Percentiles rank a stretch among this genome's conserved stretches.
Conservation (phyloP, 495 filamentous ascomycete genomes). For the Opeltia flavorubescens region DNA sequence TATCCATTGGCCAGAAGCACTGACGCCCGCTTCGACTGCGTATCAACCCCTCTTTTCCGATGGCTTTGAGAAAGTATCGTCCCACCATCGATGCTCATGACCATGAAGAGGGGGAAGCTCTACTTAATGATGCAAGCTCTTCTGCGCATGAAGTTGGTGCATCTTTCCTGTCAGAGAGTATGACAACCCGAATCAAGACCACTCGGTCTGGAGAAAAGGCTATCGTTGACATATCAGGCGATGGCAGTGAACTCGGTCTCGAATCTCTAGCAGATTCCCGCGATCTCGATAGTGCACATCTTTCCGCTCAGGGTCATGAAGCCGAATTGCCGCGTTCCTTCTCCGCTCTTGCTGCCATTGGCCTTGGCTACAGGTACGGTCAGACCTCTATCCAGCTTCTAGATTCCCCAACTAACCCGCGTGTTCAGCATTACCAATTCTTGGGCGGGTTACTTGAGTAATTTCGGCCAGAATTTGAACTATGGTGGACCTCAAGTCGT, state of each 20-base stretch:
- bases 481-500: slow-evolving; percentile 18
- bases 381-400: neutral
- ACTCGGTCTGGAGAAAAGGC: neutral
- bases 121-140: slow-evolving; percentile 1
- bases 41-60: neutral
- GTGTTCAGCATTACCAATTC: slow-evolving; percentile 23
- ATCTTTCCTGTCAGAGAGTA: neutral
- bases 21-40: neutral
- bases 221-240: neutral
- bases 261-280: neutral
- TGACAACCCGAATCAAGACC: slow-evolving; percentile 1
- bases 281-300: slow-evolving; percentile 17
- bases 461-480: slow-evolving; percentile 12
- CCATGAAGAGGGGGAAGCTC: neutral
- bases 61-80: neutral
- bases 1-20: neutral
- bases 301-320: slow-evolving; percentile 23
- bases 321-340: slow-evolving; percentile 20
- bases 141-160: neutral
- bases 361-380: slow-evolving; percentile 18
- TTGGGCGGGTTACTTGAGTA: slow-evolving; percentile 22
- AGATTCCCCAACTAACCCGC: neutral
- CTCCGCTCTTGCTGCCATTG: slow-evolving; percentile 18
- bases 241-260: slow-evolving; percentile 1
- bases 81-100: neutral